These are phyloP conservation scores for Coemansia sp. DNA, from an alignment of 192 early-diverging fungal genomes.

Conservation along the genomic window DNA sequence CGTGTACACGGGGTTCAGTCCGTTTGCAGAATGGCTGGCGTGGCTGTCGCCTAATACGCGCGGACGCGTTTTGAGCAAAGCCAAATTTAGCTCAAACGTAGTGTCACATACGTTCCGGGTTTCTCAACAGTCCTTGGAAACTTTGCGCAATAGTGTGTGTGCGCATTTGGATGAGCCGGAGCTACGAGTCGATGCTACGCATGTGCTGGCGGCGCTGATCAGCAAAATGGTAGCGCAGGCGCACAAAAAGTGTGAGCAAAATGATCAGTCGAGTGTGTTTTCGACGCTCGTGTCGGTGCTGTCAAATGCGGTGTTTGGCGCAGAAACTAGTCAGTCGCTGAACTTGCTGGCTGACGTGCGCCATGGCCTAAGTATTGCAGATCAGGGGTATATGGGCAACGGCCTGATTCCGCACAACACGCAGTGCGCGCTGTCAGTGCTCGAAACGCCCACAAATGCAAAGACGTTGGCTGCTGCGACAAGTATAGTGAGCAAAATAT, in stretches of 20 bases:
- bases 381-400: constrained; percentile 44
- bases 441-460: constrained; percentile 22
- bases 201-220: constrained; percentile 40
- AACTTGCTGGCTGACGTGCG: constrained; percentile 42
- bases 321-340: constrained; percentile 24
- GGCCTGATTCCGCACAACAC: constrained; percentile 39
- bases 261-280: not conserved
- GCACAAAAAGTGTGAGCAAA: constrained; percentile 22
- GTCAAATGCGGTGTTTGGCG: not conserved
- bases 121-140: constrained; percentile 9
- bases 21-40: constrained; percentile 42
- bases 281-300: not conserved
- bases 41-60: constrained; percentile 49
- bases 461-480: constrained; percentile 19
- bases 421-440: constrained; percentile 23
- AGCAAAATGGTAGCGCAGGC: constrained; percentile 41
- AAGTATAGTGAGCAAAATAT: constrained; percentile 10
- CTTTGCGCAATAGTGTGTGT: constrained; percentile 15
- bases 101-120: constrained; percentile 41
- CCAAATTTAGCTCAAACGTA: constrained; percentile 23
- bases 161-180: not conserved
- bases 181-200: constrained; percentile 3
- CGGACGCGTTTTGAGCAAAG: constrained; percentile 24
- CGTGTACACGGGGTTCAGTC: constrained; percentile 28
- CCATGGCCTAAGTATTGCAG: constrained; percentile 21